A percentile compares a stretch with the other conserved stretches of the same genome.
Evolutionary conservation across 2,329 filamentous ascomycete species (phyloP).

Genomic region (Pestalotiopsis sp.): DNA sequence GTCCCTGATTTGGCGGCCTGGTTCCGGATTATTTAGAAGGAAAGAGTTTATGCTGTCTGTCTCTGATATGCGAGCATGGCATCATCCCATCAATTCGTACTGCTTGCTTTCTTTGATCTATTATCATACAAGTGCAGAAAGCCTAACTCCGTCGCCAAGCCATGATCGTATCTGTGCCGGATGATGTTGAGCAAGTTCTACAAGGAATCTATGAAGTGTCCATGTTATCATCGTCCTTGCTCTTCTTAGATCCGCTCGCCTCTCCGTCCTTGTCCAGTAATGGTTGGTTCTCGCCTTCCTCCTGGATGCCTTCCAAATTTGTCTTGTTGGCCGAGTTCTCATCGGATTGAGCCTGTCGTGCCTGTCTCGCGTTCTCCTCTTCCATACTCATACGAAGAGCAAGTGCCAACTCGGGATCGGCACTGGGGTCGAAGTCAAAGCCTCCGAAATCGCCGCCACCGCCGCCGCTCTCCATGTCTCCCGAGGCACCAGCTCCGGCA

Average conservation of each 20-base stretch:
- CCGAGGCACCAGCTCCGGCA: constrained; percentile 55
- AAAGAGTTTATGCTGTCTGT: neutral
- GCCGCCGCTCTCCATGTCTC: constrained; percentile 48
- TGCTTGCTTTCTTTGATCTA: constrained; percentile 10
- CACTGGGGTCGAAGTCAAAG: constrained; percentile 86
- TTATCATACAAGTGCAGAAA: constrained; percentile 16
- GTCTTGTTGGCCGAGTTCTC: constrained; percentile 74
- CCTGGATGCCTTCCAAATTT: constrained; percentile 79
- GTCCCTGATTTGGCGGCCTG: neutral
- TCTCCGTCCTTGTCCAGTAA: constrained; percentile 67
- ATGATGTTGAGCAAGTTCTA: neutral
- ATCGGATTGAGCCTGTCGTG: constrained; percentile 79
- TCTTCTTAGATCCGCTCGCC: constrained; percentile 57
- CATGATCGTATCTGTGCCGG: neutral
- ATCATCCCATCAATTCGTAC: neutral
- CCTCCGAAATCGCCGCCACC: constrained; percentile 70
- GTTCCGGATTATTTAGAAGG: neutral
- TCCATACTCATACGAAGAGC: constrained; percentile 97
- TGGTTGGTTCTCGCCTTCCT: constrained; percentile 72
- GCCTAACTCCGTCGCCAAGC: constrained; percentile 22
- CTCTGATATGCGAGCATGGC: neutral
- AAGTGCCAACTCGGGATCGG: constrained; percentile 92
- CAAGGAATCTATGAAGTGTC: constrained; percentile 70
- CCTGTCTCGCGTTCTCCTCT: constrained; percentile 92
- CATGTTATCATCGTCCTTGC: constrained; percentile 65